A percentile compares a stretch with the other conserved stretches of the same genome.
Conservation (phyloP, 2,329 filamentous ascomycete species). For the Whalleya microplaca region DNA sequence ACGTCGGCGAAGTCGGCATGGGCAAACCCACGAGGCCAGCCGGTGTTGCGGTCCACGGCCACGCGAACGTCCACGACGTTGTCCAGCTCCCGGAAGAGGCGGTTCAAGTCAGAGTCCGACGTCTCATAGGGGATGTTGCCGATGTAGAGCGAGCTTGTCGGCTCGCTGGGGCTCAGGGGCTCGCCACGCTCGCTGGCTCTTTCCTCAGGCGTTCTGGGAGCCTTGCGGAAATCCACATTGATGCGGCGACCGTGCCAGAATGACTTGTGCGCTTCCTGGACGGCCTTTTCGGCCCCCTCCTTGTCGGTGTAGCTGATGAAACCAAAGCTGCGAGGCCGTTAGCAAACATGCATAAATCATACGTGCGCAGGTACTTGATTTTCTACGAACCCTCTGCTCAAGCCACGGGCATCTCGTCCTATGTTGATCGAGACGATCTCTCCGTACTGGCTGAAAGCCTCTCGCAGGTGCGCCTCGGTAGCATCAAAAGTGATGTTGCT, state of each 20-base stretch:
- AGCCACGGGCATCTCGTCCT: constrained; percentile 32
- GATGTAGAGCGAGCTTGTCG: constrained; percentile 74
- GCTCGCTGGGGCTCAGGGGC: constrained; percentile 27
- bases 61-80: constrained; percentile 79
- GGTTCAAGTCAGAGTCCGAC: constrained; percentile 80
- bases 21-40: constrained; percentile 80
- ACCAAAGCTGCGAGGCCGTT: constrained; percentile 31
- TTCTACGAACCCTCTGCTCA: constrained; percentile 39
- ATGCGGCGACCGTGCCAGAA: constrained; percentile 42
- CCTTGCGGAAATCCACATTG: constrained; percentile 26
- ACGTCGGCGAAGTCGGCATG: constrained; percentile 79
- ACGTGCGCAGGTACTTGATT: too few species aligned
- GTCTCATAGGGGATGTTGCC: constrained; percentile 88
- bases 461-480: constrained; percentile 60
- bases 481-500: constrained; percentile 74
- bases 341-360: constrained; percentile 4
- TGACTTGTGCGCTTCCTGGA: constrained; percentile 32
- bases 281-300: constrained; percentile 26
- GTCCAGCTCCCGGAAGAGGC: constrained; percentile 70
- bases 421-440: constrained; percentile 29
- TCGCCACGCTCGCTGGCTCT: constrained; percentile 30
- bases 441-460: constrained; percentile 56
- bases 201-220: not conserved
- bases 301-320: constrained; percentile 31
- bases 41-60: constrained; percentile 79